Percentiles rank a stretch among this genome's conserved stretches.
Conservation (phyloP, 2,329 filamentous ascomycete genomes). For the Chaetomium globosum region DNA sequence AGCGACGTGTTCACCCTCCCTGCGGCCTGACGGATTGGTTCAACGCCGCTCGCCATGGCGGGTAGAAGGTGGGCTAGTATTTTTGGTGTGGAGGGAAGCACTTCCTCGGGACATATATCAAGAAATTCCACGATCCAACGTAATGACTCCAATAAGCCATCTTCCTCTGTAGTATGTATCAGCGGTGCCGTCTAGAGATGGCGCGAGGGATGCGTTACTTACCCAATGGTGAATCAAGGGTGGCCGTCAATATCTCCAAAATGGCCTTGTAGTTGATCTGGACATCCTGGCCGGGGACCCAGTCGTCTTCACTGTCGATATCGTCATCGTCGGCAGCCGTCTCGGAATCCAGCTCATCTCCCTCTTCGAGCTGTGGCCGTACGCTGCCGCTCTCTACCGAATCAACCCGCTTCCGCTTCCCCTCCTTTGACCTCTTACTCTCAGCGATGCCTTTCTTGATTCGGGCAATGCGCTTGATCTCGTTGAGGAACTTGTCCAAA, state of each 20-base stretch:
- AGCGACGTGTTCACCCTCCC: slow-evolving; percentile 86
- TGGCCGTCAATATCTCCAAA: slow-evolving; percentile 85
- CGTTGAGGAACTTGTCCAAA: slow-evolving; percentile 84
- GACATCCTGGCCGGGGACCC: slow-evolving; percentile 96
- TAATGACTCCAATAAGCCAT: slow-evolving; percentile 86
- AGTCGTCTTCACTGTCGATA: slow-evolving; percentile 79
- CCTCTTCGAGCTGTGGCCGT: slow-evolving; percentile 61
- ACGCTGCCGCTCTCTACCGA: slow-evolving; percentile 69
- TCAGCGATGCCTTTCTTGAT: slow-evolving; percentile 92
- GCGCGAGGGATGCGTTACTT: slow-evolving; percentile 36
- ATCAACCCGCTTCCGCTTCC: slow-evolving; percentile 68
- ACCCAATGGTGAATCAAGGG: slow-evolving; percentile 81
- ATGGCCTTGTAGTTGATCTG: slow-evolving; percentile 92
- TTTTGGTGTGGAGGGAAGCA: slow-evolving; percentile 89
- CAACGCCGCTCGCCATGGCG: slow-evolving; percentile 88
- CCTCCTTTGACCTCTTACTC: slow-evolving; percentile 72
- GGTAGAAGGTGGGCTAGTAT: slow-evolving; percentile 90
- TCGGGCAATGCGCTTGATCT: slow-evolving; percentile 91
- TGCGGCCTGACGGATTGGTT: slow-evolving; percentile 85
- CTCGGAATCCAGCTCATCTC: slow-evolving; percentile 61
- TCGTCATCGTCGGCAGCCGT: slow-evolving; percentile 61
- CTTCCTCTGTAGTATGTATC: slow-evolving; percentile 66
- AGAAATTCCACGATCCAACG: slow-evolving; percentile 96
- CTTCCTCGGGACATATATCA: slow-evolving; percentile 95
- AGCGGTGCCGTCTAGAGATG: slow-evolving; percentile 14